These are phyloP conservation scores for Brassica napus DNA, from an alignment of 345 rosid genomes.

Conservation along the genomic window Da-Ae NC_063442.1:33332001-33332500, in stretches of 20 bases:
- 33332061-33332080: constrained; percentile 16
- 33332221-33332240: constrained; percentile 81
- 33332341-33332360: constrained; percentile 4
- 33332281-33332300: constrained; percentile 6
- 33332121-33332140: constrained; percentile 9
- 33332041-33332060: constrained; percentile 60
- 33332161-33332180: constrained; percentile 69
- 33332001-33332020: constrained; percentile 87
- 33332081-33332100: constrained; percentile 7
- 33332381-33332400: neutral
- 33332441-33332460: constrained; percentile 8
- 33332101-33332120: neutral
- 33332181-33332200: constrained; percentile 77
- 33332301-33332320: constrained; percentile 7
- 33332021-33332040: constrained; percentile 98
- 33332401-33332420: neutral
- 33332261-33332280: constrained; percentile 55
- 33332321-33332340: neutral
- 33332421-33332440: neutral
- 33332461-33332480: constrained; percentile 1
- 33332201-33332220: constrained; percentile 74
- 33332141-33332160: constrained; percentile 14
- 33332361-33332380: constrained; percentile 2
- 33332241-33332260: constrained; percentile 54
- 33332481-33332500: constrained; percentile 23